Conservation (phyloP, 1,284 basidiomycete genomes). For the Apiotrichum siamense region DNA sequence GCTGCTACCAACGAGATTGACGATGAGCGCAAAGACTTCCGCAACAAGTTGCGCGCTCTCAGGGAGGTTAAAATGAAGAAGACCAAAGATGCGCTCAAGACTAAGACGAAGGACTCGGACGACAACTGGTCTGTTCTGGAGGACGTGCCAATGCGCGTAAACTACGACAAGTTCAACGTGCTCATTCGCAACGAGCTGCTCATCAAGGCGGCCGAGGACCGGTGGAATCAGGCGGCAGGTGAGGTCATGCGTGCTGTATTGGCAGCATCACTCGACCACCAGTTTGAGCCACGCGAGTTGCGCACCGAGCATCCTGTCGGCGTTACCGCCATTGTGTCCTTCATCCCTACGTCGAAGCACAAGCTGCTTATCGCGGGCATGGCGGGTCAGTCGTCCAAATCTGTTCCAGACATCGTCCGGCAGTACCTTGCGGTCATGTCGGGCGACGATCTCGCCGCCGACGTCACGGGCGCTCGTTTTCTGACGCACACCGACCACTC, state of each 20-base stretch:
- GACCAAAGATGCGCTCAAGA: constrained; percentile 18
- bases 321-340: constrained; percentile 28
- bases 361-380: constrained; percentile 30
- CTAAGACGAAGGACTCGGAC: constrained; percentile 13
- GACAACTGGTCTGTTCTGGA: constrained; percentile 11
- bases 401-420: constrained; percentile 28
- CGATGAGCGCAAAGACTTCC: constrained; percentile 39
- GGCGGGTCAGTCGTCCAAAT: constrained; percentile 20
- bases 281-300: constrained; percentile 52
- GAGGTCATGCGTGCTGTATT: constrained; percentile 65
- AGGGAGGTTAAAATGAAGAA: constrained; percentile 21
- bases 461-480: constrained; percentile 48
- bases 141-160: constrained; percentile 52
- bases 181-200: constrained; percentile 82
- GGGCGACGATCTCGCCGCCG: constrained; percentile 33
- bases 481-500: constrained; percentile 54
- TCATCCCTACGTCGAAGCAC: constrained; percentile 22
- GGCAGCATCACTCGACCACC: constrained; percentile 61
- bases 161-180: constrained; percentile 79
- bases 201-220: constrained; percentile 63
- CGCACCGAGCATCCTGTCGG: constrained; percentile 26
- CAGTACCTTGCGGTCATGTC: constrained; percentile 34
- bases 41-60: constrained; percentile 27
- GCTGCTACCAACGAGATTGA: constrained; percentile 34
- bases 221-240: constrained; percentile 69